Evolutionary conservation across 805 yeast species (phyloP).

Genomic region (Schwanniomyces sp.): DNA sequence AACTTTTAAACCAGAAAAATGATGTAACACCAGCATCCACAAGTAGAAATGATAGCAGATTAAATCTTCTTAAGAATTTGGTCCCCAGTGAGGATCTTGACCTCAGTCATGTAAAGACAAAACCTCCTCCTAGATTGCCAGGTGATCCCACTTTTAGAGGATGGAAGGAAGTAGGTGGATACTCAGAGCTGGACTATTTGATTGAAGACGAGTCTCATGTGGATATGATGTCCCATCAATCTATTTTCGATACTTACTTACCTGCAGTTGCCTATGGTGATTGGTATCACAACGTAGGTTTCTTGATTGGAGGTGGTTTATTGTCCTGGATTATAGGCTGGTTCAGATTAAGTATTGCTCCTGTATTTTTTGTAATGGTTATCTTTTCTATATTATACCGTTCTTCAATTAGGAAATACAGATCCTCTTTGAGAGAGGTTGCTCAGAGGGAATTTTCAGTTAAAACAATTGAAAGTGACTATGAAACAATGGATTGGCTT

Average conservation of each 20-base stretch:
- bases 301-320: slow-evolving; percentile 63
- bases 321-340: slow-evolving; percentile 80
- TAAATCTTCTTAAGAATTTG: slow-evolving; percentile 8
- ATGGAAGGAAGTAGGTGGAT: slow-evolving; percentile 93
- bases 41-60: slow-evolving; percentile 8
- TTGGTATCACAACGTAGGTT: slow-evolving; percentile 91
- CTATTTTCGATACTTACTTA: slow-evolving; percentile 71
- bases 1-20: slow-evolving; percentile 1
- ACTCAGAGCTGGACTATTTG: slow-evolving; percentile 68
- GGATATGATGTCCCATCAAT: slow-evolving; percentile 69
- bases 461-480: slow-evolving; percentile 79
- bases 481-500: slow-evolving; percentile 95
- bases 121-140: slow-evolving; percentile 48
- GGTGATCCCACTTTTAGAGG: slow-evolving; percentile 77
- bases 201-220: slow-evolving; percentile 68
- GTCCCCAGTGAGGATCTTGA: slow-evolving; percentile 41
- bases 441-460: slow-evolving; percentile 86
- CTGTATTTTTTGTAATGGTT: slow-evolving; percentile 71
- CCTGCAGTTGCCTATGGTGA: slow-evolving; percentile 85
- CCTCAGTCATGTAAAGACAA: slow-evolving; percentile 25
- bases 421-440: slow-evolving; percentile 70
- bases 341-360: slow-evolving; percentile 73
- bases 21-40: not conserved
- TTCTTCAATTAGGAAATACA: slow-evolving; percentile 76
- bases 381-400: slow-evolving; percentile 72